These are phyloP conservation scores for Penicillium sp. DNA, from an alignment of 2,329 filamentous ascomycete genomes.

Conservation along the genomic window DNA sequence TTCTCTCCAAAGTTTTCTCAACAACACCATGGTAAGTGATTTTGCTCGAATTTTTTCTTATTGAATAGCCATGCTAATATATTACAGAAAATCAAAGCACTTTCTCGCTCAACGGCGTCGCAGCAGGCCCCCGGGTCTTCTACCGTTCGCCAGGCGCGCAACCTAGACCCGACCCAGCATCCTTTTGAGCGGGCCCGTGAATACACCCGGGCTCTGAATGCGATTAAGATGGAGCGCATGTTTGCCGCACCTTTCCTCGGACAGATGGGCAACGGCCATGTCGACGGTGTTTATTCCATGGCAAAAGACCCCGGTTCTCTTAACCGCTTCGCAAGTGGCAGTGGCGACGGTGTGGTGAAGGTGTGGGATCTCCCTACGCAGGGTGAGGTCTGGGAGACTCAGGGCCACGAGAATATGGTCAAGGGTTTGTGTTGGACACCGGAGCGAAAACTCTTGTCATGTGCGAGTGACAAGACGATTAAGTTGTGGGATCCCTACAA, in stretches of 20 bases:
- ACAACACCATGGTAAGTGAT: slow-evolving; percentile 34
- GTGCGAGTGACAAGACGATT: slow-evolving; percentile 80
- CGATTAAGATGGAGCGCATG: slow-evolving; percentile 91
- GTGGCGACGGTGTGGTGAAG: slow-evolving; percentile 91
- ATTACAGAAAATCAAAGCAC: slow-evolving; percentile 58
- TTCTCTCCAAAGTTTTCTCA: slow-evolving; percentile 14
- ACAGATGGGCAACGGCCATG: slow-evolving; percentile 85
- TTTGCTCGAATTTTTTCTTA: background rate
- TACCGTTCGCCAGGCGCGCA: slow-evolving; percentile 48
- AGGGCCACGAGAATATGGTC: slow-evolving; percentile 90
- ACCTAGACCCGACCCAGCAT: slow-evolving; percentile 79
- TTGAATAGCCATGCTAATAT: slow-evolving; percentile 9
- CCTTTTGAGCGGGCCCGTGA: slow-evolving; percentile 89
- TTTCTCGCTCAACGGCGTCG: slow-evolving; percentile 49
- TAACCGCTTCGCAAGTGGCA: slow-evolving; percentile 76
- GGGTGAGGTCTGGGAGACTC: slow-evolving; percentile 73
- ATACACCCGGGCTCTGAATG: slow-evolving; percentile 76
- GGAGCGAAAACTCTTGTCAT: slow-evolving; percentile 81
- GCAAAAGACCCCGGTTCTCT: slow-evolving; percentile 77
- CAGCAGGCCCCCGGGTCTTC: slow-evolving; percentile 50
- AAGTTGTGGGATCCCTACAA: slow-evolving; percentile 92
- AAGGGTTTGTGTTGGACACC: slow-evolving; percentile 89
- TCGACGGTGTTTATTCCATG: slow-evolving; percentile 84
- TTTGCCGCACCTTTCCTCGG: slow-evolving; percentile 82
- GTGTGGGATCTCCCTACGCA: slow-evolving; percentile 79